Conservation (phyloP, 345 rosid genomes). For the Adansonia digitata region DNA sequence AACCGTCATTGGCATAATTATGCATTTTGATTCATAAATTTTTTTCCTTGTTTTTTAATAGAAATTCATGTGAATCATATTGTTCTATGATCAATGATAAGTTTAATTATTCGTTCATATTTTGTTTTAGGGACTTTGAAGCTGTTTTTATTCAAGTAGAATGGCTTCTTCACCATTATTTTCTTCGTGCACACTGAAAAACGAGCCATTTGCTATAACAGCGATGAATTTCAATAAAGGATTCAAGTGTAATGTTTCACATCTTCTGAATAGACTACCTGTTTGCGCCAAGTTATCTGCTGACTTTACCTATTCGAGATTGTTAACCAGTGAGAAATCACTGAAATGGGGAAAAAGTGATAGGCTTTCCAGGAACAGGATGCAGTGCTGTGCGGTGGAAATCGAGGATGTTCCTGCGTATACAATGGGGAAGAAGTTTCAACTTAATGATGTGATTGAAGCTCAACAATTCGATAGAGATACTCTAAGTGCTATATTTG, state of each 20-base stretch:
- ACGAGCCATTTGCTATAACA: conserved; percentile 19
- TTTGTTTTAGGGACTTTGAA: conserved; percentile 1
- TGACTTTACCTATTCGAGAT: conserved; percentile 17
- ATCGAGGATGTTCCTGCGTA: conserved; percentile 20
- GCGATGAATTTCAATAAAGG: conserved; percentile 13
- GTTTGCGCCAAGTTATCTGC: conserved; percentile 15
- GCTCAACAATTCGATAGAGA: conserved; percentile 90
- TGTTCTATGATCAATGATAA: not conserved
- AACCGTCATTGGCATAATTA: not conserved
- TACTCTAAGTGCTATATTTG: conserved; percentile 65
- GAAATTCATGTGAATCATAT: not conserved
- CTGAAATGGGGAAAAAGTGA: conserved; percentile 17
- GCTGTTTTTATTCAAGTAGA: not conserved
- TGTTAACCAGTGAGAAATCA: conserved; percentile 18
- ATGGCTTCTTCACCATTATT: conserved; percentile 36
- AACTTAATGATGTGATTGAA: conserved; percentile 79
- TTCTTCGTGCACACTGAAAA: conserved; percentile 17
- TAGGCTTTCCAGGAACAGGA: conserved; percentile 19
- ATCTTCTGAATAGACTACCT: conserved; percentile 10
- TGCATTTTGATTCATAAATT: not conserved
- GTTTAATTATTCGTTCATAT: not conserved
- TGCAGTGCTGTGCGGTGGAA: conserved; percentile 37
- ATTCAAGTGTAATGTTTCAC: conserved; percentile 18
- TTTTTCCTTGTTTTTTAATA: not conserved
- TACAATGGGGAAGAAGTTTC: conserved; percentile 51